phyloP scores from a whole-genome alignment of 139 green algal species.

The Chara braunii region DNA sequence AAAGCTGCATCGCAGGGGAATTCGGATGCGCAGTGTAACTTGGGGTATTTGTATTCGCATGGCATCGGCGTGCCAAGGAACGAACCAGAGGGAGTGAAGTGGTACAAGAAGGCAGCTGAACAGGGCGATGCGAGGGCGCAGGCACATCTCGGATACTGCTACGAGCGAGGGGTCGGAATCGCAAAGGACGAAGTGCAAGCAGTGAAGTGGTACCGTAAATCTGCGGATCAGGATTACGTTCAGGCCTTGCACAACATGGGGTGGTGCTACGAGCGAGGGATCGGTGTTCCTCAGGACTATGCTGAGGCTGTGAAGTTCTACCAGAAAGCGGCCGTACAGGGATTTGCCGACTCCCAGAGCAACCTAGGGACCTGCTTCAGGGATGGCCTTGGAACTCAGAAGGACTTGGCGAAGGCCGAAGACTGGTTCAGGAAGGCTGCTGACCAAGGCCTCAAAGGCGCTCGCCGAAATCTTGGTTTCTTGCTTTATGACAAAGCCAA shows the following conservation, averaged over 20 bases:
- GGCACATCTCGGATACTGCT: conserved; percentile 23
- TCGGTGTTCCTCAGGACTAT: conserved; percentile 14
- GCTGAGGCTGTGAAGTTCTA: conserved; percentile 5
- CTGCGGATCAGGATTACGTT: conserved; percentile 7
- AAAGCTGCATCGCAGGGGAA: conserved; percentile 30
- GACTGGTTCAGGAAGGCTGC: conserved; percentile 34
- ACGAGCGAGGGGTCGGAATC: background rate
- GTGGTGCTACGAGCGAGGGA: conserved; percentile 11
- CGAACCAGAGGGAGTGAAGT: conserved; percentile 22
- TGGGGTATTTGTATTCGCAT: conserved; percentile 22
- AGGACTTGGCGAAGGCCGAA: conserved; percentile 2
- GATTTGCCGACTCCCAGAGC: background rate
- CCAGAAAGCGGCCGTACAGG: background rate
- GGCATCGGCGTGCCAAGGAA: conserved; percentile 24
- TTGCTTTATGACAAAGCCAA: no score
- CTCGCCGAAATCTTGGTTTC: background rate
- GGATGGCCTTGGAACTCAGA: conserved; percentile 2
- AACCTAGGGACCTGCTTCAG: conserved; percentile 20
- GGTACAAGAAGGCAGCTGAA: conserved; percentile 34
- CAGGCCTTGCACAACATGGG: conserved; percentile 5
- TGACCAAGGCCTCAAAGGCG: conserved; percentile 7
- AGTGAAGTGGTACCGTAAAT: conserved; percentile 10
- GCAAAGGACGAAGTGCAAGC: conserved; percentile 11
- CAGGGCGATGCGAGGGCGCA: conserved; percentile 26
- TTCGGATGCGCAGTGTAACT: conserved; percentile 26